Base-by-base conservation (phyloP, 768 basidiomycete genomes). In the Mycena leptocephala region DNA sequence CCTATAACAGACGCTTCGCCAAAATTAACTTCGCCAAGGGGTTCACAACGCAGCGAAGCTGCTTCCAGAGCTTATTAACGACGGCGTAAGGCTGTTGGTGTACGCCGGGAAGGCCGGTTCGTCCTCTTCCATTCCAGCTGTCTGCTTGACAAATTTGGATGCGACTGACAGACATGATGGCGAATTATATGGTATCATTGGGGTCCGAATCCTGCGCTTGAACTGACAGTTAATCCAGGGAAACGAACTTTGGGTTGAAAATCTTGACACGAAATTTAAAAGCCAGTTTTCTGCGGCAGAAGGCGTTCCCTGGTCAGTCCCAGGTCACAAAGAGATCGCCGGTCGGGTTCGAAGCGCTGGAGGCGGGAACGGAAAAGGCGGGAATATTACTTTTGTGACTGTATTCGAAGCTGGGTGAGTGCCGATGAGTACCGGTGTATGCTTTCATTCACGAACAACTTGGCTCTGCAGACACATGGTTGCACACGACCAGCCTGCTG, bases 361-460 rank as follows among this genome's bases (percentile, higher is more conserved):
- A 41, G 75, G 77, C 32, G 79, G 20, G 39, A 62, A 69, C 14
- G 74, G 74, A 20, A 55, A 73, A 0, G 87, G 88, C 20, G 90
- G 90, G 11, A 89, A 89, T 78, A 82, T 89, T 59, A 88, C 90
- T 18, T 91, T 87, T 74, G 88, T 91, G 35, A 81, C 85, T 28
- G 84, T 92, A 53, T 84, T 86, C 75, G 88, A 90, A 35, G 90
- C 90, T 41, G 91, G 91, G 76, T 90, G 85, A 48, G 59, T 51
- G 22, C 33, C 30, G 3, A 32, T 8, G 48, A 11, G 1, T 28
- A 37, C 41, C 22, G 33, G 18, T 26, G 4, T 41, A 46, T n/a
- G 28, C 30, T 16, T 65, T 26, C 56, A 3, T 18, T 66, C 18
- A 75, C 24, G 39, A 13, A 41, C 8, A 20, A 33, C 63, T 59